Conservation (phyloP, 116 monocot genomes). For the Zostera marina region DNA sequence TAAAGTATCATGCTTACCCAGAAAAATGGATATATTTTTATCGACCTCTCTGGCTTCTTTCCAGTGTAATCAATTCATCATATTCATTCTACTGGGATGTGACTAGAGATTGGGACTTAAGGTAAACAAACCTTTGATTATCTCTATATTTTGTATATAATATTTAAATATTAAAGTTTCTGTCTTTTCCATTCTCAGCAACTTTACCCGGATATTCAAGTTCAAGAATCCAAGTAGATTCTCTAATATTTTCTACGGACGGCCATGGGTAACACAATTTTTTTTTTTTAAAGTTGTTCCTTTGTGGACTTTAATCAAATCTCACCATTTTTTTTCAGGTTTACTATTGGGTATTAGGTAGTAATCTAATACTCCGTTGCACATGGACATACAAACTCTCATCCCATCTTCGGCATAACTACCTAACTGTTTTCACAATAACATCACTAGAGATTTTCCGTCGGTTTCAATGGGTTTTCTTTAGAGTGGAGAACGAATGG, state of each 20-base stretch:
- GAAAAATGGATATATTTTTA: constrained; percentile 69
- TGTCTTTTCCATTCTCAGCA: constrained; percentile 20
- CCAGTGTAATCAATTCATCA: constrained; percentile 63
- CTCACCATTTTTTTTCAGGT: constrained; percentile 26
- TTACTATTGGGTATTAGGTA: constrained; percentile 74
- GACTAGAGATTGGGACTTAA: constrained; percentile 87
- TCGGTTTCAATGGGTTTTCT: constrained; percentile 96
- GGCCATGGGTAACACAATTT: constrained; percentile 42
- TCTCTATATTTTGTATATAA: not conserved
- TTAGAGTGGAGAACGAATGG: constrained; percentile 97
- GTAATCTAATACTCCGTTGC: constrained; percentile 85
- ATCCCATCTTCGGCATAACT: constrained; percentile 95
- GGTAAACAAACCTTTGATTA: constrained; percentile 18
- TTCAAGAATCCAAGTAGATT: constrained; percentile 60
- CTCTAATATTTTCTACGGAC: constrained; percentile 45
- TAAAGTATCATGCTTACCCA: constrained; percentile 77
- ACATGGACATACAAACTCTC: constrained; percentile 99
- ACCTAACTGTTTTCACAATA: constrained; percentile 83
- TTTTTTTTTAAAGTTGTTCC: no score
- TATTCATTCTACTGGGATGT: constrained; percentile 99
- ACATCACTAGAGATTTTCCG: constrained; percentile 74
- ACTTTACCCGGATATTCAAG: constrained; percentile 71
- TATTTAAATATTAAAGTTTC: no score
- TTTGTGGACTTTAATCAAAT: not conserved
- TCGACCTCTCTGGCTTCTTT: constrained; percentile 87